phyloP scores from a whole-genome alignment of 441 rosid species.

The Corymbia calophylla region DNA sequence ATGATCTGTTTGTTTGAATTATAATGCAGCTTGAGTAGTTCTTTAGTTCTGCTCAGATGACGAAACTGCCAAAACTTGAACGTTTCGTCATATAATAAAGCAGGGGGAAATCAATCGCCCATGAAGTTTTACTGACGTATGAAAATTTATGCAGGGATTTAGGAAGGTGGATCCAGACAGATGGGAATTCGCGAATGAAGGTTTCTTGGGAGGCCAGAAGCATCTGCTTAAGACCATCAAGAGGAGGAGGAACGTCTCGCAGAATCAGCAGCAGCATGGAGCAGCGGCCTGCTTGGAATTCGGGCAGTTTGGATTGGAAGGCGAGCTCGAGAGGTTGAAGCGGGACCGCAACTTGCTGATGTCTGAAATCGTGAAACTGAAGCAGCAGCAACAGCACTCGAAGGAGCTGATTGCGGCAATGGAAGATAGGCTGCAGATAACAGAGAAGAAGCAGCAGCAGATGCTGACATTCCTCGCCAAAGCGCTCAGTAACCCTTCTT shows the following conservation, averaged over 20 bases:
- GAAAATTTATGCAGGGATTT: slow-evolving; percentile 51
- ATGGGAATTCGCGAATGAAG: slow-evolving; percentile 92
- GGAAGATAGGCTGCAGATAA: slow-evolving; percentile 38
- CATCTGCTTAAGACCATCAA: slow-evolving; percentile 71
- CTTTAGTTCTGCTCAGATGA: not conserved
- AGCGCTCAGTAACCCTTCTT: slow-evolving; percentile 28
- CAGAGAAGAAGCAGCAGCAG: slow-evolving; percentile 71
- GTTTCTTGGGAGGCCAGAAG: slow-evolving; percentile 74
- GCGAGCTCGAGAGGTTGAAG: slow-evolving; percentile 52
- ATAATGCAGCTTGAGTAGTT: not conserved
- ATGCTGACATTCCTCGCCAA: slow-evolving; percentile 70
- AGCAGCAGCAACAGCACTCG: slow-evolving; percentile 70
- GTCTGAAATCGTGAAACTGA: slow-evolving; percentile 50
- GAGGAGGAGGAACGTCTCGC: slow-evolving; percentile 54
- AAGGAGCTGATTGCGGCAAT: slow-evolving; percentile 34
- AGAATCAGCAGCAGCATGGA: slow-evolving; percentile 30
- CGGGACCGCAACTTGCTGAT: slow-evolving; percentile 49
- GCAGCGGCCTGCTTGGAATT: slow-evolving; percentile 57
- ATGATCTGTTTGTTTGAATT: not conserved
- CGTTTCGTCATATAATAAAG: not conserved
- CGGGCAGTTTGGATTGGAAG: slow-evolving; percentile 67
- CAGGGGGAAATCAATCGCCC: not conserved
- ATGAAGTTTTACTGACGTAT: not conserved
- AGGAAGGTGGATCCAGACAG: slow-evolving; percentile 81
- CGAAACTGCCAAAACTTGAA: not conserved